Conservation (phyloP, 495 filamentous ascomycete species). For the Penicillium bialowiezense region DNA sequence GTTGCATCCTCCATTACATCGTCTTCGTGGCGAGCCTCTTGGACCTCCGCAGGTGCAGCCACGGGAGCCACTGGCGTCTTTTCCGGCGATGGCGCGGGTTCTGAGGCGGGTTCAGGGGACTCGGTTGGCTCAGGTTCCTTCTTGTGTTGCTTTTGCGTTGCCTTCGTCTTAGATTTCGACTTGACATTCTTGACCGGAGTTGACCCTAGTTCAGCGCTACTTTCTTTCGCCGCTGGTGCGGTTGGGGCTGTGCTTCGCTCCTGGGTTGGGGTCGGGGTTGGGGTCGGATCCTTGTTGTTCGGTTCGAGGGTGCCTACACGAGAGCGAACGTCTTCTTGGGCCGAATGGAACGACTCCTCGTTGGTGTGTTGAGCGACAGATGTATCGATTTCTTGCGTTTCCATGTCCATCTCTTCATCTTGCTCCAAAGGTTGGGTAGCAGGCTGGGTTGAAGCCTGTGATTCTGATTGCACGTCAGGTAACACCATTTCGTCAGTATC, state of each 20-base stretch:
- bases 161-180: slow-evolving; percentile 1
- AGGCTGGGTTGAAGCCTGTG: slow-evolving; percentile 35
- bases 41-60: slow-evolving; percentile 10
- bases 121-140: slow-evolving; percentile 9
- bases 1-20: slow-evolving; percentile 19
- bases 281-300: slow-evolving; percentile 23
- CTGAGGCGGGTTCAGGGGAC: slow-evolving; percentile 1
- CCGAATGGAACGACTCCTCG: slow-evolving; percentile 64
- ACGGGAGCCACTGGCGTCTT: slow-evolving; percentile 15
- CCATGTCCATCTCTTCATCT: slow-evolving; percentile 33
- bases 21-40: slow-evolving; percentile 18
- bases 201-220: slow-evolving; percentile 15
- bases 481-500: slow-evolving; percentile 42
- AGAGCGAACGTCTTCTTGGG: slow-evolving; percentile 56
- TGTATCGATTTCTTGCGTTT: slow-evolving; percentile 18
- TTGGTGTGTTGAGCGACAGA: slow-evolving; percentile 50
- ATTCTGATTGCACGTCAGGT: slow-evolving; percentile 31
- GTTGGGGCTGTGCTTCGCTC: slow-evolving; percentile 6
- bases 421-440: slow-evolving; percentile 34
- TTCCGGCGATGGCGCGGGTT: slow-evolving; percentile 15
- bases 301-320: slow-evolving; percentile 41
- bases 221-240: slow-evolving; percentile 7
- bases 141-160: slow-evolving; percentile 13
- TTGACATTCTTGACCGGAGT: slow-evolving; percentile 18
- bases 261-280: slow-evolving; percentile 8